phyloP scores from a whole-genome alignment of 1,284 basidiomycete species.

The Salmacisia buchloeana region DNA sequence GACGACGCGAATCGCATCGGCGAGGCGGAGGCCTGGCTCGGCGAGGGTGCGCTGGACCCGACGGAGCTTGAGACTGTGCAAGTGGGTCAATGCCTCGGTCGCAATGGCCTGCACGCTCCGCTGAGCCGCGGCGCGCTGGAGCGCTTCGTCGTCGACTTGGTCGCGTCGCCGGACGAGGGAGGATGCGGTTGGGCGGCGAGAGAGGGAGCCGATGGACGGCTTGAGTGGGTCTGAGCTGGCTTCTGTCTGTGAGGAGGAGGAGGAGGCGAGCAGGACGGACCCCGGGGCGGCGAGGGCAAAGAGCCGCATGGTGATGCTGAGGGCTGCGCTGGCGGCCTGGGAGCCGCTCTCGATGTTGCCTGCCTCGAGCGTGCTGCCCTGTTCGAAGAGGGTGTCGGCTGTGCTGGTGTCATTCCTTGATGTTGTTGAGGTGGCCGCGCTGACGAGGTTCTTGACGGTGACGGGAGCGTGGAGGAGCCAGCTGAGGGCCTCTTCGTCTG shows the following conservation, averaged over 20 bases:
- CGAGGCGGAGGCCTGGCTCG: neutral
- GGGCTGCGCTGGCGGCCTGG: slow-evolving; percentile 2
- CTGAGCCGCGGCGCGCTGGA: too few relatives aligned
- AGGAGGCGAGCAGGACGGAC: neutral
- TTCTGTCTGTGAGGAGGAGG: too few relatives aligned
- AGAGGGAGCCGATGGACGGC: too few relatives aligned
- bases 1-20: slow-evolving; percentile 2
- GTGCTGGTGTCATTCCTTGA: neutral
- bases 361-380: neutral
- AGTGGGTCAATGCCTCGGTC: neutral
- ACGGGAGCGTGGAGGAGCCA: neutral
- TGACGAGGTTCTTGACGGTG: slow-evolving; percentile 3
- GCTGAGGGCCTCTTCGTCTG: neutral
- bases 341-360: neutral
- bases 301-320: slow-evolving; percentile 8
- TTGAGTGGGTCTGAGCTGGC: too few relatives aligned
- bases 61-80: slow-evolving; percentile 3
- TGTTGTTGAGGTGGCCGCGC: neutral
- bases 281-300: neutral
- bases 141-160: too few relatives aligned
- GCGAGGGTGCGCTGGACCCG: neutral
- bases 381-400: neutral
- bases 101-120: neutral
- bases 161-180: too few relatives aligned
- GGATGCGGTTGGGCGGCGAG: too few relatives aligned